phyloP scores from a whole-genome alignment of 768 basidiomycete genomes.

The Suillus luteus region DNA sequence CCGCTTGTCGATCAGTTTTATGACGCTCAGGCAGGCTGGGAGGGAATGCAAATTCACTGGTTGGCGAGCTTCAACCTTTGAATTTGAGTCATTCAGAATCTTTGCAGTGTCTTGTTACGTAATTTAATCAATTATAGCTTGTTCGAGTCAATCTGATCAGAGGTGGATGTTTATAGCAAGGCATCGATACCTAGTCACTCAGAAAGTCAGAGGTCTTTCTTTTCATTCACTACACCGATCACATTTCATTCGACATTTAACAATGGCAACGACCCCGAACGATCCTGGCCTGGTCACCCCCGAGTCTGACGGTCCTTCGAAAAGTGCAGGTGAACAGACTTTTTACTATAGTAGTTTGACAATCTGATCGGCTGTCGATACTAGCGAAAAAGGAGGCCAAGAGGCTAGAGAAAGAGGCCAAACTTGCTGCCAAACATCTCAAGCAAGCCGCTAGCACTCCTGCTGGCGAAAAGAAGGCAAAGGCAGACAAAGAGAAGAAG shows the following conservation, averaged over 20 bases:
- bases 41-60: neutral
- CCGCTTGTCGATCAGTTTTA: neutral
- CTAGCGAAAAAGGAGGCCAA: constrained; percentile 87
- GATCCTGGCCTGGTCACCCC: constrained; percentile 5
- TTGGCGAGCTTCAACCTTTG: neutral
- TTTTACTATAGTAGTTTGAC: neutral
- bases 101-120: constrained; percentile 6
- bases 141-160: constrained; percentile 17
- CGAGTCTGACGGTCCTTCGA: constrained; percentile 30
- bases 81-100: neutral
- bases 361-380: constrained; percentile 9
- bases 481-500: constrained; percentile 74
- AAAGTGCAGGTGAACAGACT: constrained; percentile 40
- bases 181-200: constrained; percentile 22
- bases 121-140: constrained; percentile 9
- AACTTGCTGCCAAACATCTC: constrained; percentile 64
- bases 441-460: constrained; percentile 42
- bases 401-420: constrained; percentile 75
- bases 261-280: constrained; percentile 7
- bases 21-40: neutral
- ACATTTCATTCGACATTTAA: constrained; percentile 1
- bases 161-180: constrained; percentile 23
- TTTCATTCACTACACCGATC: neutral
- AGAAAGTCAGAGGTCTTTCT: constrained; percentile 8
- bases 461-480: constrained; percentile 66